Conservation (phyloP, 371 early-diverging fungal species). For the Mucor plumbeus region DNA sequence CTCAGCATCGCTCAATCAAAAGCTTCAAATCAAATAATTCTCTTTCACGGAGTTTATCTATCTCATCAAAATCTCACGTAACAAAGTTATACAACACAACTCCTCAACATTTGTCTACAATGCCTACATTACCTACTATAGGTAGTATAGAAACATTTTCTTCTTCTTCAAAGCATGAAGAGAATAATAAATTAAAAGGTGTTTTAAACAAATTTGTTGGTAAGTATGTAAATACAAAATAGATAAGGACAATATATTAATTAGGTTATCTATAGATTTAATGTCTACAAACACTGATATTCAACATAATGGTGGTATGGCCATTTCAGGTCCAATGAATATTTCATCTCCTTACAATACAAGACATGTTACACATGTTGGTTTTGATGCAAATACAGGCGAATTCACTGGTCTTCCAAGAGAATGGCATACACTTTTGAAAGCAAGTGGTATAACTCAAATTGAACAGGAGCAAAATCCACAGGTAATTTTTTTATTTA, state of each 20-base stretch:
- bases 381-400: constrained; percentile 35
- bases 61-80: constrained; percentile 20
- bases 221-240: neutral
- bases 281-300: constrained; percentile 13
- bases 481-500: constrained; percentile 22
- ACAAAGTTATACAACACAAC: constrained; percentile 27
- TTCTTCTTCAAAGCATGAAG: constrained; percentile 13
- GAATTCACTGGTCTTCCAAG: constrained; percentile 37
- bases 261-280: constrained; percentile 9
- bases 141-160: constrained; percentile 6
- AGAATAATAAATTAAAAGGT: constrained; percentile 26
- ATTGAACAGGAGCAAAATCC: constrained; percentile 35
- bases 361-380: constrained; percentile 36
- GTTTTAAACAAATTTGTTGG: constrained; percentile 34
- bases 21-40: constrained; percentile 13
- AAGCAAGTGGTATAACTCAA: constrained; percentile 35
- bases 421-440: constrained; percentile 36
- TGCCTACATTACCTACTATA: constrained; percentile 12
- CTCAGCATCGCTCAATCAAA: constrained; percentile 11
- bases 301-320: neutral
- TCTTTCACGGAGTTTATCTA: constrained; percentile 15
- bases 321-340: constrained; percentile 23
- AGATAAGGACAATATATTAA: no score
- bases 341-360: constrained; percentile 38
- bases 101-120: neutral